phyloP scores from a whole-genome alignment of 208 protist genomes.

The Trypanosoma boissoni region DNA sequence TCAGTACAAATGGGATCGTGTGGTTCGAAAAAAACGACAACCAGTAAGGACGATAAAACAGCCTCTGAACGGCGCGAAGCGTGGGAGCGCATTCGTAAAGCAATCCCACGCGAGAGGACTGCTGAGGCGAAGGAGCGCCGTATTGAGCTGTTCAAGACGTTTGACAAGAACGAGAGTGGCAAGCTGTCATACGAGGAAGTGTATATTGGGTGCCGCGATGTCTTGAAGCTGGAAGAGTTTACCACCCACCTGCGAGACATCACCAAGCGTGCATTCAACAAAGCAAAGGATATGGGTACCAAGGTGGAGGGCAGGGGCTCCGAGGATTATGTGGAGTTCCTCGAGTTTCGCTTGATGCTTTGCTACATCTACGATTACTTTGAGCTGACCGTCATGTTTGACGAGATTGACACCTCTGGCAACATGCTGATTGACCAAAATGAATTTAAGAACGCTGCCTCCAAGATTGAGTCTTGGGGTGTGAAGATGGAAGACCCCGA shows the following conservation, averaged over 20 bases:
- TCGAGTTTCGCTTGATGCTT: constrained; percentile 80
- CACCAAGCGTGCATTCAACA: constrained; percentile 80
- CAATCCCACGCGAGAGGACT: constrained; percentile 30
- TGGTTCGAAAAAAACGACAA: constrained; percentile 9
- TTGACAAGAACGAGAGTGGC: constrained; percentile 54
- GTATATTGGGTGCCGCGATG: constrained; percentile 46
- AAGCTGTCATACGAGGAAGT: constrained; percentile 61
- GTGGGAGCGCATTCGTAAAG: constrained; percentile 35
- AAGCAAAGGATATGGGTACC: constrained; percentile 54
- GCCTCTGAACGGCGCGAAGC: constrained; percentile 39
- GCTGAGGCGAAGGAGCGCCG: constrained; percentile 32
- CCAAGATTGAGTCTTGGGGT: constrained; percentile 61
- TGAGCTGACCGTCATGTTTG: constrained; percentile 79
- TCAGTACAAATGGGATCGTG: background rate
- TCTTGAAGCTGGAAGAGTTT: constrained; percentile 59
- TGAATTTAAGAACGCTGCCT: constrained; percentile 63
- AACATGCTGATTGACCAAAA: constrained; percentile 59
- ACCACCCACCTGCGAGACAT: constrained; percentile 60
- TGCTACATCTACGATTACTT: constrained; percentile 52
- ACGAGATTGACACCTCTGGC: constrained; percentile 74
- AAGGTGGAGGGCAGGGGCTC: constrained; percentile 29
- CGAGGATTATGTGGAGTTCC: constrained; percentile 54
- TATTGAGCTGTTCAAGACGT: constrained; percentile 70
- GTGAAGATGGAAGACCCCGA: constrained; percentile 47
- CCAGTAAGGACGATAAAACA: constrained; percentile 29